These are phyloP conservation scores for Closterium sp. DNA, from an alignment of 139 green algal genomes.

Conservation along the genomic window DNA sequence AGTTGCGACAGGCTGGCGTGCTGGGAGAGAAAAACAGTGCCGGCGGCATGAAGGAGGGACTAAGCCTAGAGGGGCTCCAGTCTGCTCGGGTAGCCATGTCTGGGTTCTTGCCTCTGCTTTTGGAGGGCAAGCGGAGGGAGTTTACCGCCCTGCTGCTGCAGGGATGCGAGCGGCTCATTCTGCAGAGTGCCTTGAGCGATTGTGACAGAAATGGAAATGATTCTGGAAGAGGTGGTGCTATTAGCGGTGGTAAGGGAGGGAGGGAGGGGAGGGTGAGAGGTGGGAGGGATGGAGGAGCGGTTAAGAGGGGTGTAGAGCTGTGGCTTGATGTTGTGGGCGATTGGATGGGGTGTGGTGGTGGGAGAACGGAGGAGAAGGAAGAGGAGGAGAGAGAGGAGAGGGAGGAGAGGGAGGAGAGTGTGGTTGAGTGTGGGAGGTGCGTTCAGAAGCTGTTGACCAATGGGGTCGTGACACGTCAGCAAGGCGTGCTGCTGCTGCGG, in stretches of 20 bases:
- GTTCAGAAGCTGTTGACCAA: background rate
- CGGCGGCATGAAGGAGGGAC: background rate
- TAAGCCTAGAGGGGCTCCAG: background rate
- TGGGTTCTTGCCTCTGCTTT: background rate
- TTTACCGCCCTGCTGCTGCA: background rate
- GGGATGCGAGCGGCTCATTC: background rate
- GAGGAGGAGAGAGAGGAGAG: background rate
- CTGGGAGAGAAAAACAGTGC: background rate
- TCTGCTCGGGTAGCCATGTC: background rate
- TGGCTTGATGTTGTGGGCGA: background rate
- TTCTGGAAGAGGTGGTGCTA: background rate
- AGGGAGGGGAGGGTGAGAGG: background rate
- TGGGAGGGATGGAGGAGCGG: background rate
- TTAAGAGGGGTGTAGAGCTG: background rate
- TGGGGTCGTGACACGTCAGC: background rate
- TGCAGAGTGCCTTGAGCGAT: background rate
- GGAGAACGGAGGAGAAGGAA: background rate
- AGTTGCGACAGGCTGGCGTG: background rate
- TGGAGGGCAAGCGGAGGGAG: background rate
- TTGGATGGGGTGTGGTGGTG: background rate
- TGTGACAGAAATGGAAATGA: too few species aligned
- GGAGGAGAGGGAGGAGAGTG: background rate
- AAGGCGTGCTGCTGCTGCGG: background rate
- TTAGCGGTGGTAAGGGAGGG: background rate
- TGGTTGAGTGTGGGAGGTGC: background rate